Evolutionary conservation across 75 land plant species (phyloP).

Genomic region (Pinus tabuliformis): DNA sequence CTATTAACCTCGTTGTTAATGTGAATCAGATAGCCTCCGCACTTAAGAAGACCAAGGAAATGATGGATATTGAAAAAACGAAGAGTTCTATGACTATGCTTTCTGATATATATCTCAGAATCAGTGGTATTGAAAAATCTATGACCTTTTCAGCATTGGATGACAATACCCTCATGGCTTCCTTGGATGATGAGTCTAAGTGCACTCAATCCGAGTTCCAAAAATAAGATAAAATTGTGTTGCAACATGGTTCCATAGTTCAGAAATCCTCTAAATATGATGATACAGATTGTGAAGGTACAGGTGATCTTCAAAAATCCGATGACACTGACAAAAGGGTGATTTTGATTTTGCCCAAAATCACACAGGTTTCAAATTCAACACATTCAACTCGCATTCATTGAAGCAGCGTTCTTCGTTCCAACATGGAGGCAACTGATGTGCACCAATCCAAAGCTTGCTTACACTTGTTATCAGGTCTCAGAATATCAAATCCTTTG

Average conservation of each 20-base stretch:
- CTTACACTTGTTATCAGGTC: no score
- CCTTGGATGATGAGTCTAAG: conserved; percentile 6
- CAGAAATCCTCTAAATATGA: neutral
- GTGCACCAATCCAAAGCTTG: no score
- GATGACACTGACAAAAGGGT: neutral
- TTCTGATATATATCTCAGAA: conserved; percentile 77
- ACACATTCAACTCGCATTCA: no score
- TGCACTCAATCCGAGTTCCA: neutral
- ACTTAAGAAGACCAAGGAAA: conserved; percentile 74
- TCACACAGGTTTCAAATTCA: no score
- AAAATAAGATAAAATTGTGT: neutral
- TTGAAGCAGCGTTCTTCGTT: no score
- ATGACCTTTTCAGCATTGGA: conserved; percentile 33
- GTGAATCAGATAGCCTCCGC: conserved; percentile 80
- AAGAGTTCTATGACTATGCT: conserved; percentile 53
- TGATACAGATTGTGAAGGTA: neutral
- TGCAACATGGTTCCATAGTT: neutral
- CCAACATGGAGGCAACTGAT: no score
- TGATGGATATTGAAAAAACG: conserved; percentile 65
- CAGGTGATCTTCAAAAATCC: neutral
- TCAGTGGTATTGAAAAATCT: conserved; percentile 74
- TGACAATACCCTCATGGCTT: conserved; percentile 12
- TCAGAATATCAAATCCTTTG: no score
- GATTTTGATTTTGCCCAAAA: neutral
- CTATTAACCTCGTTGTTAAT: no score